phyloP scores from a whole-genome alignment of 73 alveolate species.

The Uronychia setigera region DNA sequence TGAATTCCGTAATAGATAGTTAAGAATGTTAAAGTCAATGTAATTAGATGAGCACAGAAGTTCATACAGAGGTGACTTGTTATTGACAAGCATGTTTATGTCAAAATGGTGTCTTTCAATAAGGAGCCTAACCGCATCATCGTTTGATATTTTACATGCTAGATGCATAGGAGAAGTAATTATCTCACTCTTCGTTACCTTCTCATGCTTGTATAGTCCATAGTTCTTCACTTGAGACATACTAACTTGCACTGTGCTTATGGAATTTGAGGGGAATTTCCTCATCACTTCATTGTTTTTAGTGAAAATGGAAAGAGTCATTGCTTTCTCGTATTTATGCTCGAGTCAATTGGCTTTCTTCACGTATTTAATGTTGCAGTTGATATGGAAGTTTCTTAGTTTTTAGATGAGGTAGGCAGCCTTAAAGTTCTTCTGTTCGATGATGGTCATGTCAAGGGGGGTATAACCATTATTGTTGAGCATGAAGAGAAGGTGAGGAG shows the following conservation, averaged over 20 bases:
- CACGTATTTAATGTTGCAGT: slow-evolving; percentile 36
- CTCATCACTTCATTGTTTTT: slow-evolving; percentile 30
- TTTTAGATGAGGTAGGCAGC: slow-evolving; percentile 42
- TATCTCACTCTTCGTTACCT: not conserved
- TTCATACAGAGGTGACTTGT: slow-evolving; percentile 48
- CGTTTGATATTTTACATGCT: slow-evolving; percentile 56
- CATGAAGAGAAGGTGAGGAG: slow-evolving; percentile 58
- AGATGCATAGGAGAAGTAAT: slow-evolving; percentile 44
- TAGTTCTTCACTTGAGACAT: slow-evolving; percentile 47
- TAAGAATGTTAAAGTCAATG: slow-evolving; percentile 49
- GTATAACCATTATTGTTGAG: slow-evolving; percentile 49
- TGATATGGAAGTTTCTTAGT: slow-evolving; percentile 28
- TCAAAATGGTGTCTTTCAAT: slow-evolving; percentile 53
- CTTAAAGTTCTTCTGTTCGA: slow-evolving; percentile 32
- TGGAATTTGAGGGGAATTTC: slow-evolving; percentile 49
- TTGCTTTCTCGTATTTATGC: slow-evolving; percentile 55
- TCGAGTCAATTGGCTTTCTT: slow-evolving; percentile 60
- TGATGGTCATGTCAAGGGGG: slow-evolving; percentile 51
- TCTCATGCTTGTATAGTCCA: slow-evolving; percentile 30
- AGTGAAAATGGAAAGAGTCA: slow-evolving; percentile 48
- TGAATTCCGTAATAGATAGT: slow-evolving; percentile 30
- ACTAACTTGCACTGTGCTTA: slow-evolving; percentile 44
- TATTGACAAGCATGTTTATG: slow-evolving; percentile 50
- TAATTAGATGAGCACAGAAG: slow-evolving; percentile 52
- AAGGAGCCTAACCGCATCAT: slow-evolving; percentile 45